phyloP scores from a whole-genome alignment of 768 basidiomycete species.

The Lyophyllum shimeji region DNA sequence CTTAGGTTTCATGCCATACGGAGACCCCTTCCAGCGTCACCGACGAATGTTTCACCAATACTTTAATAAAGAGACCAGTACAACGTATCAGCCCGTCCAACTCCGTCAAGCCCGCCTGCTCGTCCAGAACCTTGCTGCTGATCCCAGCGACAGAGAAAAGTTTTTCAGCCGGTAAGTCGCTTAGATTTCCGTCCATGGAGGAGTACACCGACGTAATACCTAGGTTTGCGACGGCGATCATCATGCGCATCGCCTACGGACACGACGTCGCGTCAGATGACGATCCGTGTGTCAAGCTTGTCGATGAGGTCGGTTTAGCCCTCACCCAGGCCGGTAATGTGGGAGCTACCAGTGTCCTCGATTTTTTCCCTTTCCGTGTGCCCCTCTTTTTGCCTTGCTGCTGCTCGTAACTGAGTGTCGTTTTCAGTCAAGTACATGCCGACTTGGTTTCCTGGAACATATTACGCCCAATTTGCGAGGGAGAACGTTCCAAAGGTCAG shows the following conservation, averaged over 20 bases:
- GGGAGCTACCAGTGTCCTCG: slow-evolving; percentile 9
- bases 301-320: slow-evolving; percentile 27
- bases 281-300: slow-evolving; percentile 36
- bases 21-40: slow-evolving; percentile 21
- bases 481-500: slow-evolving; percentile 7
- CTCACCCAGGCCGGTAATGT: slow-evolving; percentile 23
- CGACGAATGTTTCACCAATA: slow-evolving; percentile 24
- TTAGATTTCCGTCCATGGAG: background rate
- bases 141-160: background rate
- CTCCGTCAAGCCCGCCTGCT: background rate
- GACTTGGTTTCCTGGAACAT: slow-evolving; percentile 31
- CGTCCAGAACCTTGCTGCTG: background rate
- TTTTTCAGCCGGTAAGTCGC: background rate
- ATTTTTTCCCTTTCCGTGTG: slow-evolving; percentile 25
- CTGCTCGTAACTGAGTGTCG: no score
- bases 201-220: no score
- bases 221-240: slow-evolving; percentile 16
- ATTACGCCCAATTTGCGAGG: slow-evolving; percentile 19
- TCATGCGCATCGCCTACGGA: slow-evolving; percentile 31
- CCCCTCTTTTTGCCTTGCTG: no score
- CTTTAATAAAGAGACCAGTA: slow-evolving; percentile 19
- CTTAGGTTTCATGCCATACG: slow-evolving; percentile 18
- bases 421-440: no score
- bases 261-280: slow-evolving; percentile 27
- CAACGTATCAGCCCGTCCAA: slow-evolving; percentile 17